These are phyloP conservation scores for Irpex sp. DNA, from an alignment of 1,284 basidiomycete species.

Conservation along the genomic window DNA sequence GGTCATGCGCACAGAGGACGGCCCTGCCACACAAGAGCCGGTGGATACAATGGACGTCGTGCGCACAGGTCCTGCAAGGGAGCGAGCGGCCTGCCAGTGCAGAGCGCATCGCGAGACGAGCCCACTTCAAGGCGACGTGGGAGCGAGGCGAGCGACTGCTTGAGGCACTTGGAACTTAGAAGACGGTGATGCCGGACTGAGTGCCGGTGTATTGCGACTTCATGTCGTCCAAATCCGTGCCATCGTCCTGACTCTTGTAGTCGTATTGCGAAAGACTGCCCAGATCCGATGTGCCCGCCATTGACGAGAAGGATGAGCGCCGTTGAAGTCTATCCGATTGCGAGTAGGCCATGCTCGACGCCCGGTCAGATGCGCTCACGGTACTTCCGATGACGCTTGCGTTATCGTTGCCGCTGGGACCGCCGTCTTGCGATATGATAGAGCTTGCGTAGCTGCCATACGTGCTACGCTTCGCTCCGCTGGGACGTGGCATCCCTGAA, in stretches of 20 bases:
- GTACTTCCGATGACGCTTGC: conserved; percentile 56
- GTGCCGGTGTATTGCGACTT: conserved; percentile 82
- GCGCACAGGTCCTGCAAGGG: neutral
- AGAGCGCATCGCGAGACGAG: neutral
- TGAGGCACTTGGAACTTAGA: conserved; percentile 36
- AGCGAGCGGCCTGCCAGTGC: neutral
- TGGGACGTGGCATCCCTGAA: conserved; percentile 55
- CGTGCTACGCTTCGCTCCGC: conserved; percentile 66
- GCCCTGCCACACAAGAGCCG: neutral
- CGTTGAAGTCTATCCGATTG: conserved; percentile 73
- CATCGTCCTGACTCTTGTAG: conserved; percentile 84
- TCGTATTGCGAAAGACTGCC: conserved; percentile 77
- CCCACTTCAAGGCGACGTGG: neutral
- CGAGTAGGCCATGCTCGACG: conserved; percentile 68
- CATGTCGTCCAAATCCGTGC: conserved; percentile 74
- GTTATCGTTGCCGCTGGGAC: conserved; percentile 55
- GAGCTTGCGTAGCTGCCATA: conserved; percentile 88
- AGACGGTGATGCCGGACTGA: conserved; percentile 80
- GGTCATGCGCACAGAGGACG: neutral
- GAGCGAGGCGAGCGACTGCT: neutral
- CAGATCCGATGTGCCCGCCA: conserved; percentile 73
- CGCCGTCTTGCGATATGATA: conserved; percentile 86
- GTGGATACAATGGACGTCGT: neutral
- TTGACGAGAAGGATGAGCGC: conserved; percentile 71
- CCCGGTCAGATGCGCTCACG: conserved; percentile 40